Percentiles rank a stretch among this genome's conserved stretches.
Evolutionary conservation across 2,329 filamentous ascomycete species (phyloP).

Genomic region (Orbilia quercus): DNA sequence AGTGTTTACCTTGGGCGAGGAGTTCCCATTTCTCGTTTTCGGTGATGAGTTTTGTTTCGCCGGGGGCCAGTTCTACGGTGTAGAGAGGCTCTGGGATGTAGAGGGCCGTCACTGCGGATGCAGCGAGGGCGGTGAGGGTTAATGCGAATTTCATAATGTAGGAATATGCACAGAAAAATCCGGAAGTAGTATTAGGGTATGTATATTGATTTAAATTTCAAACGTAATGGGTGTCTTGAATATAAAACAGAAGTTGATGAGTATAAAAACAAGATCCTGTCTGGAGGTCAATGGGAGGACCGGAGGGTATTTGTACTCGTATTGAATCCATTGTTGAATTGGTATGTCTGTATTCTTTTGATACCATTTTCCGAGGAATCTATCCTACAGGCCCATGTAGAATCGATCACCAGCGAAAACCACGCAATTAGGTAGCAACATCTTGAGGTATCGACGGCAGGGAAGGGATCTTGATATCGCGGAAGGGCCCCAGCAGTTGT

Average conservation of each 20-base stretch:
- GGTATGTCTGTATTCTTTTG: not conserved
- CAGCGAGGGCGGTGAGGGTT: conserved; percentile 41
- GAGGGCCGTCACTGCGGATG: conserved; percentile 43
- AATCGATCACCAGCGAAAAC: conserved; percentile 35
- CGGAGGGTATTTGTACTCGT: conserved; percentile 33
- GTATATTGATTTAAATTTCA: conserved; percentile 1
- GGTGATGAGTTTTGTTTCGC: conserved; percentile 42
- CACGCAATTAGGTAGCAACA: conserved; percentile 49
- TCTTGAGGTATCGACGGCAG: conserved; percentile 10
- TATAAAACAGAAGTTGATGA: conserved; percentile 1
- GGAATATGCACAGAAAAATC: conserved; percentile 35
- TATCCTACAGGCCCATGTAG: not conserved
- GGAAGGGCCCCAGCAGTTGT: conserved; percentile 19
- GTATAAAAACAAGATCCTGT: not conserved
- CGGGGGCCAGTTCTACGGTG: conserved; percentile 50
- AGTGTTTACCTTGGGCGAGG: conserved; percentile 47
- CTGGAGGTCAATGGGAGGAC: not conserved
- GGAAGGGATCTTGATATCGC: conserved; percentile 30
- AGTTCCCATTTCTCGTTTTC: conserved; percentile 52
- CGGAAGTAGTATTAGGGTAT: not conserved
- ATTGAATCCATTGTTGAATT: not conserved
- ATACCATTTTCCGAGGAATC: conserved; percentile 34
- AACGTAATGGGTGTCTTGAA: conserved; percentile 29
- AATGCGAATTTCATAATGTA: conserved; percentile 47
- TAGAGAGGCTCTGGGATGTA: conserved; percentile 53